Conservation (phyloP, 371 early-diverging fungal genomes). For the Mortierella sp. region DNA sequence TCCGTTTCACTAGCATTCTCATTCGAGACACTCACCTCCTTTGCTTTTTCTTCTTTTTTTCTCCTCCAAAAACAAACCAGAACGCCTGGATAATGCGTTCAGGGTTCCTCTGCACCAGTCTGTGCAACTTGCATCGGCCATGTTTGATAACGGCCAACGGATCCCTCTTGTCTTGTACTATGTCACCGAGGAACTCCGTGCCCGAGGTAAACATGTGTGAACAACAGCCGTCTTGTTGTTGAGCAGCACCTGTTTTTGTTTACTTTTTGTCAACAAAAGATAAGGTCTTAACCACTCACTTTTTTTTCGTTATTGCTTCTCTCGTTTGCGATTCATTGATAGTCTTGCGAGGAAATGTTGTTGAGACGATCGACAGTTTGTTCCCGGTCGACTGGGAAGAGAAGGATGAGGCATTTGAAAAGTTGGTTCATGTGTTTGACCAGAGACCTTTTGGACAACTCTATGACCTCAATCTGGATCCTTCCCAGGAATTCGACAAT, state of each 20-base stretch:
- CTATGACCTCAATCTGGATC: not conserved
- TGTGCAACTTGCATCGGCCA: conserved; percentile 36
- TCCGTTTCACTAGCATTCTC: not conserved
- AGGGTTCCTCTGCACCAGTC: conserved; percentile 27
- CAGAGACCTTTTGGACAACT: conserved; percentile 30
- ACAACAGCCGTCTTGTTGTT: not conserved
- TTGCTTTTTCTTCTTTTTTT: not conserved
- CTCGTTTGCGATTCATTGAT: too few relatives aligned
- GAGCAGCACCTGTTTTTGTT: not conserved
- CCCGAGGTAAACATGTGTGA: conserved; percentile 22
- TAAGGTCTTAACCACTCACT: not conserved
- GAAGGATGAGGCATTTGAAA: conserved; percentile 18
- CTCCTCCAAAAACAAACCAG: not conserved
- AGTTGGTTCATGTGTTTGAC: conserved; percentile 25
- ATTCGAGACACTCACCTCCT: not conserved
- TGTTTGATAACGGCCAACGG: conserved; percentile 23
- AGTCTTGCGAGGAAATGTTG: conserved; percentile 8
- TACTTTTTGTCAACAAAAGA: not conserved
- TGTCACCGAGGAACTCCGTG: conserved; percentile 26
- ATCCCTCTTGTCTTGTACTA: conserved; percentile 38
- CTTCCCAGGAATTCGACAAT: too few relatives aligned
- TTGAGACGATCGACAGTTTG: not conserved
- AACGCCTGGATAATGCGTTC: conserved; percentile 20
- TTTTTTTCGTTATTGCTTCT: not conserved
- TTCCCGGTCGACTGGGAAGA: conserved; percentile 28